Base-by-base conservation (phyloP, 176 grass and related monocot species). In the Aegilops sharonensis region DNA sequence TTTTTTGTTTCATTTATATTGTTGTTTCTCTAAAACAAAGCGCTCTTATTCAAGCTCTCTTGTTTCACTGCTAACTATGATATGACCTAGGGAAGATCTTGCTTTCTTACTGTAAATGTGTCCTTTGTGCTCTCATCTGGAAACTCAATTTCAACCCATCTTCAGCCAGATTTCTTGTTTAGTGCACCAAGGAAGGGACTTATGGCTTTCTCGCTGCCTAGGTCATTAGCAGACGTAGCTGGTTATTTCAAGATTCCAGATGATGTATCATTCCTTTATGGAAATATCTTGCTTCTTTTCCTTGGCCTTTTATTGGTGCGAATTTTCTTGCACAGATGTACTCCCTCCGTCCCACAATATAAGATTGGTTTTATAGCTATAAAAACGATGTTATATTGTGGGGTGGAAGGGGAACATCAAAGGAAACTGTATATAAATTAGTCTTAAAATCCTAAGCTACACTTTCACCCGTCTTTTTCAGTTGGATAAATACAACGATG, bases 161-260 rank as follows among this genome's bases (percentile, higher is more conserved):
- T 94, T 91, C 85, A 96, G 97, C 94, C 90, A 78, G 97, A 99
- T 93, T 97, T 93, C 77, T 99, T 94, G 94, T 99, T 99, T 86
- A 94, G 80, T 85, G 94, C 94, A 85, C 92, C 94, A 81, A 94
- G 90, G 82, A 99, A 94, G 85, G 97, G 94, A 31, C 93, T 99
- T 61, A 94, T 93, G 94, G 94, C 97, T 64, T 94, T 96, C 78
- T 90, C 94, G 39, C 89, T 99, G 75, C 97, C 94, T 10, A 87
- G 97, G n/a, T 90, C 97, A 84, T 88, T 97, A 89, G 84, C 97
- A 48, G 90, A 99, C 67, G 81, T 99, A 35, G 70, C 81, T 85
- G 94, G 94, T 78, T 90, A 99, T 92, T 99, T 99, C 85, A 99
- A 96, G 86, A 94, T 99, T 82, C 47, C 9, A 80, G 45, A 60